Percentiles rank a stretch among this genome's conserved stretches.
Evolutionary conservation across 75 land plant species (phyloP).

Genomic region (Cupressus sempervirens): DNA sequence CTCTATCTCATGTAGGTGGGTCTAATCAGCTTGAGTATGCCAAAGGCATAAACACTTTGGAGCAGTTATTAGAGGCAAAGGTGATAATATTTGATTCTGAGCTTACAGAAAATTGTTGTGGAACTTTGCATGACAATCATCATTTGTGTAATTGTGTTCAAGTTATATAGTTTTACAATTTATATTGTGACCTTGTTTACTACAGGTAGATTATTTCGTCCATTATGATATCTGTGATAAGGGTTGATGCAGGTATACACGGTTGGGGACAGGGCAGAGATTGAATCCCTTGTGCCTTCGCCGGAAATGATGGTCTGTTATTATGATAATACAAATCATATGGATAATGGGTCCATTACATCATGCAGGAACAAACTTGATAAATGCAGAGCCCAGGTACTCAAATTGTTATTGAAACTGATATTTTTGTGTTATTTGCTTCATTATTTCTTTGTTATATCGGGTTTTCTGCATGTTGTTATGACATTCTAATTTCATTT

Average conservation of each 20-base stretch:
- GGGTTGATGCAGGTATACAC: conserved; percentile 45
- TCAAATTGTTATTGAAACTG: not conserved
- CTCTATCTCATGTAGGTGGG: conserved; percentile 32
- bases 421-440: not conserved
- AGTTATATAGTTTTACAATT: not conserved
- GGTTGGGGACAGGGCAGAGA: conserved; percentile 54
- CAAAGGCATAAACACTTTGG: conserved; percentile 54
- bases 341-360: conserved; percentile 5
- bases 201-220: not conserved
- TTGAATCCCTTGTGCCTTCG: conserved; percentile 52
- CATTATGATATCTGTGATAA: conserved; percentile 3
- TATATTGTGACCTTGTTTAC: not conserved
- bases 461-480: not conserved
- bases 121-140: not conserved
- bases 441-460: not conserved
- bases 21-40: conserved; percentile 33
- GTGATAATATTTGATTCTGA: conserved; percentile 17
- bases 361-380: conserved; percentile 26
- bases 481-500: not conserved
- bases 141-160: not conserved
- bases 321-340: conserved; percentile 28
- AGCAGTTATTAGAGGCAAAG: conserved; percentile 58
- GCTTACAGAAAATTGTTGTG: not conserved
- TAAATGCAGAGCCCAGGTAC: conserved; percentile 44
- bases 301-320: conserved; percentile 40